Evolutionary conservation across 345 rosid genomes (phyloP).

Genomic region (Mangifera indica): DNA sequence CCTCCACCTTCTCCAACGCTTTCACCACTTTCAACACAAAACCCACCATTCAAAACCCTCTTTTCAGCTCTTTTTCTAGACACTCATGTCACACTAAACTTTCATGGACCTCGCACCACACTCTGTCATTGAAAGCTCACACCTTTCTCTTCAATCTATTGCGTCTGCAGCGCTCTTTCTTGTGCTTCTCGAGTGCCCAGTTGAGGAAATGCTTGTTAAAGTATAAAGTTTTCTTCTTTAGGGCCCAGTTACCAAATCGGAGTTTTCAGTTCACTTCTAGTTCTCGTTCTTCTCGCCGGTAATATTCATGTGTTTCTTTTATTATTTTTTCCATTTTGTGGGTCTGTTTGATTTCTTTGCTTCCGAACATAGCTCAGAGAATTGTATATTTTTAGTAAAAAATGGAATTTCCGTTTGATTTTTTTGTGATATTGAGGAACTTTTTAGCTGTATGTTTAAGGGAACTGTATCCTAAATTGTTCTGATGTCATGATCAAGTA

Average conservation of each 20-base stretch:
- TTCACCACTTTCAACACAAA: background rate
- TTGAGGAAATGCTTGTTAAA: constrained; percentile 30
- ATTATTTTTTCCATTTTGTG: background rate
- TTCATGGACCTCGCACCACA: constrained; percentile 33
- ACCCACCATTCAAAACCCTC: constrained; percentile 19
- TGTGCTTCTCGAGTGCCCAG: constrained; percentile 28
- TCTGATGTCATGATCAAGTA: background rate
- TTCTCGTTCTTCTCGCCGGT: constrained; percentile 43
- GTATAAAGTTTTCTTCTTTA: constrained; percentile 32
- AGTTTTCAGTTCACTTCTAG: constrained; percentile 24
- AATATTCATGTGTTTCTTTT: background rate
- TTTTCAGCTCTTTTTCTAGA: constrained; percentile 17
- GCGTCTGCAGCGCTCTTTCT: constrained; percentile 24
- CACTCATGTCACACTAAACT: constrained; percentile 24
- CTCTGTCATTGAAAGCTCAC: constrained; percentile 21
- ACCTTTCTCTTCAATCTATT: constrained; percentile 37
- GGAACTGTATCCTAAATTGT: background rate
- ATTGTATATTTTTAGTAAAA: background rate
- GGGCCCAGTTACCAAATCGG: constrained; percentile 33
- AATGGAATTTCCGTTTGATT: background rate
- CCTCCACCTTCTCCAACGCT: constrained; percentile 24
- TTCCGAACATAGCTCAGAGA: background rate
- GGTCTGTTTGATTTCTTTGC: background rate
- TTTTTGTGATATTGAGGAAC: background rate
- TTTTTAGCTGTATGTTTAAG: background rate